phyloP scores from a whole-genome alignment of 75 land plant genomes.

The Cunninghamia lanceolata region DNA sequence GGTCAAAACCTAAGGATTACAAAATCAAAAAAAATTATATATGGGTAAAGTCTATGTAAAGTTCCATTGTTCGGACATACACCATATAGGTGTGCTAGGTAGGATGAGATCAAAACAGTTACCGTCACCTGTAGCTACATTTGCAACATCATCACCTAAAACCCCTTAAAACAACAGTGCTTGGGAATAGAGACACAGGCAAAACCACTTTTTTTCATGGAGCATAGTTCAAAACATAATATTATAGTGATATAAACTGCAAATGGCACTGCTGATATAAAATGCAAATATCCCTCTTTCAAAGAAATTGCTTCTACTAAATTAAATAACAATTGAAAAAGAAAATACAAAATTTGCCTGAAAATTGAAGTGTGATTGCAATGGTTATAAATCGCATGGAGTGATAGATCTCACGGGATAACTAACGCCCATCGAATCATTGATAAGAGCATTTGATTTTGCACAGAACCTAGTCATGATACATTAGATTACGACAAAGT shows the following conservation, averaged over 20 bases:
- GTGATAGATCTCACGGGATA: slow-evolving; percentile 26
- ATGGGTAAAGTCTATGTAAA: neutral
- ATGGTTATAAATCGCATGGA: neutral
- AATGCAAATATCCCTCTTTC: neutral
- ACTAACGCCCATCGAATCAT: slow-evolving; percentile 29
- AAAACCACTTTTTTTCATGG: neutral
- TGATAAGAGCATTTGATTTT: slow-evolving; percentile 36
- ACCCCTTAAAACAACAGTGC: neutral
- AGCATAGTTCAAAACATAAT: neutral
- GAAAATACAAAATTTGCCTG: no score
- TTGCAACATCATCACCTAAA: neutral
- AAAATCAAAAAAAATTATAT: neutral
- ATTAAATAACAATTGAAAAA: no score
- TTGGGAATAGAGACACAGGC: neutral
- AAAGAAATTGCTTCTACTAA: neutral
- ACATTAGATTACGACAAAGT: neutral
- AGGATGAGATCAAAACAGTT: neutral
- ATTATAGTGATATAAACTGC: neutral
- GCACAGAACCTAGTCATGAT: slow-evolving; percentile 23
- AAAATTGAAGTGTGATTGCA: neutral
- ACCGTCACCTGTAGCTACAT: neutral
- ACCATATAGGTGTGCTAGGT: neutral
- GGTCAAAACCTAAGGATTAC: neutral
- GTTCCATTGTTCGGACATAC: neutral
- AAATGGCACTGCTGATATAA: neutral